Evolutionary conservation across 2,329 filamentous ascomycete species (phyloP).

Genomic region (Diaporthe citri): DNA sequence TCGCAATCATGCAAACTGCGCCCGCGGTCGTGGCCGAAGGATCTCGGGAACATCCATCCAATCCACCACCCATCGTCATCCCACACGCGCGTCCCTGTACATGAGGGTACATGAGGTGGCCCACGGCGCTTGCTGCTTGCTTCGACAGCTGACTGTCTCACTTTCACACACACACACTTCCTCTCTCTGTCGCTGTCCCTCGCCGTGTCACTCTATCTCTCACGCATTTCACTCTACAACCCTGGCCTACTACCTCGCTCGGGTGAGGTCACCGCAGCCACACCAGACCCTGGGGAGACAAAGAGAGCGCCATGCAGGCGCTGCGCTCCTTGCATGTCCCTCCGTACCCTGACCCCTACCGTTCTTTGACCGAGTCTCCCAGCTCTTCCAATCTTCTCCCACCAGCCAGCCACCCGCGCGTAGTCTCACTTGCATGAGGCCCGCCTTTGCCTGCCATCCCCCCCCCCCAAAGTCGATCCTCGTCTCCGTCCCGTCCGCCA

Average conservation of each 20-base stretch:
- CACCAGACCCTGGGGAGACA: background rate
- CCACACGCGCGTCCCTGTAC: conserved; percentile 25
- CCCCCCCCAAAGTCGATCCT: conserved; percentile 19
- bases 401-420: conserved; percentile 29
- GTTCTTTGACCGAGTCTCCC: conserved; percentile 26
- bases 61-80: conserved; percentile 18
- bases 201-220: background rate
- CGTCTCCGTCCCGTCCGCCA: conserved; percentile 14
- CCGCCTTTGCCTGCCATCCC: background rate
- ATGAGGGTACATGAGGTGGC: conserved; percentile 12
- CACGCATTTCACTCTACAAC: background rate
- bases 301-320: background rate
- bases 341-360: conserved; percentile 19
- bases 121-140: conserved; percentile 14
- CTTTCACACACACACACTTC: background rate
- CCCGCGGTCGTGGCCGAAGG: conserved; percentile 27
- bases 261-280: background rate
- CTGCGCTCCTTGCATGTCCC: conserved; percentile 1
- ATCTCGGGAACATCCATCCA: conserved; percentile 30
- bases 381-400: background rate
- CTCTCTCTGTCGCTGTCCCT: no score
- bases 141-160: conserved; percentile 30
- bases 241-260: background rate
- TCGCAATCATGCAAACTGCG: conserved; percentile 10
- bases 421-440: conserved; percentile 22